Conservation (phyloP, 106 monocot species). For the Posidonia australis region DNA sequence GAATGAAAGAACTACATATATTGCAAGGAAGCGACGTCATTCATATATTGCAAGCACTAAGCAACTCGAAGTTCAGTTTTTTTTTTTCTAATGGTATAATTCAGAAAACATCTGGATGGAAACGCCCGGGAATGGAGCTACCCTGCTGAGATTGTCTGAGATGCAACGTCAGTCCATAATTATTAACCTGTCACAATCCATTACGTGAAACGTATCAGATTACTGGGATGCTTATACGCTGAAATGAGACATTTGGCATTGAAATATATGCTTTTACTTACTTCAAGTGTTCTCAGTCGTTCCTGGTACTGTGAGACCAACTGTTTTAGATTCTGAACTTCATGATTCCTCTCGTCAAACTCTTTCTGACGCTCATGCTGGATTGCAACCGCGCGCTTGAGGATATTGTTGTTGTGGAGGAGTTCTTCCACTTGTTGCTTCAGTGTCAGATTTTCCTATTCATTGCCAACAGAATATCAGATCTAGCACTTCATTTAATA, state of each 20-base stretch:
- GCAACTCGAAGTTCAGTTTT: background rate
- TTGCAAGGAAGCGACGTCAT: too few species aligned
- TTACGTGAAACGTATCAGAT: background rate
- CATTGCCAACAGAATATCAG: background rate
- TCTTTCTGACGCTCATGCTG: slow-evolving; percentile 79
- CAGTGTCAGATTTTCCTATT: slow-evolving; percentile 56
- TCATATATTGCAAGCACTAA: background rate
- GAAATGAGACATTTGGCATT: background rate
- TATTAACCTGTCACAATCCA: slow-evolving; percentile 30
- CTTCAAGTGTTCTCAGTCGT: slow-evolving; percentile 53
- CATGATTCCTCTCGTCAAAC: slow-evolving; percentile 44
- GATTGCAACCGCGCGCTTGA: slow-evolving; percentile 75
- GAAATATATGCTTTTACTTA: slow-evolving; percentile 4
- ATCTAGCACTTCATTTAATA: background rate
- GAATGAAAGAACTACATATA: too few species aligned
- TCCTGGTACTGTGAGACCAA: slow-evolving; percentile 65
- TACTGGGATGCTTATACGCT: too few species aligned
- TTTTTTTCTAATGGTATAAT: background rate
- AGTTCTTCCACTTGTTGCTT: slow-evolving; percentile 62
- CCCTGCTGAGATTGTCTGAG: slow-evolving; percentile 44
- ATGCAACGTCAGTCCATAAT: slow-evolving; percentile 55
- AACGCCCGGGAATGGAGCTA: slow-evolving; percentile 46
- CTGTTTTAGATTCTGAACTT: slow-evolving; percentile 59
- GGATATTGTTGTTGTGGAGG: slow-evolving; percentile 47
- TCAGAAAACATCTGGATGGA: slow-evolving; percentile 65